A percentile compares a stretch with the other conserved stretches of the same genome.
These are phyloP conservation scores for Phytopythium sindhum DNA, from an alignment of 352 stramenopile genomes.

Conservation along the genomic window DNA sequence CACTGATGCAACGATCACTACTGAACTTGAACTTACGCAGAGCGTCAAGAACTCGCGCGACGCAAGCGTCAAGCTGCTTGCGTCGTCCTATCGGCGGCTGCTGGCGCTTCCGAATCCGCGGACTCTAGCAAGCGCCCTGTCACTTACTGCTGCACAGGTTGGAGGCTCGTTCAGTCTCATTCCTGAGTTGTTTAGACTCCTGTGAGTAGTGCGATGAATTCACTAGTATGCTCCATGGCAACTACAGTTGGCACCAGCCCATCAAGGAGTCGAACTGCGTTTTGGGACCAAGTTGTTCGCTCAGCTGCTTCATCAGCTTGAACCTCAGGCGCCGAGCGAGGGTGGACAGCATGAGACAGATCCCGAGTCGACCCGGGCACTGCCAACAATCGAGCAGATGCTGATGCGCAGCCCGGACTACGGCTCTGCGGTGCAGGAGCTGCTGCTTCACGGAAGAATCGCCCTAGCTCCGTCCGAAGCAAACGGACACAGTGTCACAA, in stretches of 20 bases:
- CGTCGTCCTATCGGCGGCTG: slow-evolving; percentile 36
- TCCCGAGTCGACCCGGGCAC: background rate
- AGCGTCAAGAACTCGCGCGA: slow-evolving; percentile 52
- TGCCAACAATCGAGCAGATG: slow-evolving; percentile 24
- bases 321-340: slow-evolving; percentile 9
- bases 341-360: slow-evolving; percentile 2
- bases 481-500: background rate
- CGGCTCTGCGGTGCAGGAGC: slow-evolving; percentile 40
- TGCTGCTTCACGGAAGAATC: slow-evolving; percentile 37
- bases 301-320: slow-evolving; percentile 45
- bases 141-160: slow-evolving; percentile 62
- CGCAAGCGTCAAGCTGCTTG: slow-evolving; percentile 42
- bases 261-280: slow-evolving; percentile 71
- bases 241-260: slow-evolving; percentile 55
- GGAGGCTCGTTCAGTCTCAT: background rate
- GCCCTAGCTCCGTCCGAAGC: background rate
- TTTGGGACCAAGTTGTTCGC: slow-evolving; percentile 67
- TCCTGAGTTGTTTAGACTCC: background rate
- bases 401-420: slow-evolving; percentile 48
- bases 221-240: background rate
- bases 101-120: slow-evolving; percentile 26
- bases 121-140: slow-evolving; percentile 51
- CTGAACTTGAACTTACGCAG: slow-evolving; percentile 12
- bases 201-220: background rate
- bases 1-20: slow-evolving; percentile 1